Evolutionary conservation across 139 green algal species (phyloP).

Genomic region (Asterochloris sp.): DNA sequence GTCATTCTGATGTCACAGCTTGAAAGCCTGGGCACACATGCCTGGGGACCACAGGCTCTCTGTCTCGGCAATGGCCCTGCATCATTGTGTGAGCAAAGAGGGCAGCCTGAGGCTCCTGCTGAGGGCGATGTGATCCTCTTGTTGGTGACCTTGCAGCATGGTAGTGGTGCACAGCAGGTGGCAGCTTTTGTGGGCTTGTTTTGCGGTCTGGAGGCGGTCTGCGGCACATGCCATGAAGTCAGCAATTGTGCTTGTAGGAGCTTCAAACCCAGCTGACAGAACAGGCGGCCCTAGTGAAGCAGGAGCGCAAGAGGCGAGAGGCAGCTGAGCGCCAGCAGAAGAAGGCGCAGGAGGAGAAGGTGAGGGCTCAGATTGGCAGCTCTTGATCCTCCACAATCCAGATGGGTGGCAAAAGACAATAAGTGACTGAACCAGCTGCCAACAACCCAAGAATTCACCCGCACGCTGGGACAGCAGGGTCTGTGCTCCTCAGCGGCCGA

Average conservation of each 20-base stretch:
- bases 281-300: background rate
- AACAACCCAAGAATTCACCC: background rate
- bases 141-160: background rate
- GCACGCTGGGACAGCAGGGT: background rate
- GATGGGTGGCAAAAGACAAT: background rate
- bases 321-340: slow-evolving; percentile 1
- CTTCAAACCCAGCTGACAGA: background rate
- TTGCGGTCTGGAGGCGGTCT: background rate
- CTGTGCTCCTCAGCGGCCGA: background rate
- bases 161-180: background rate
- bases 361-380: background rate
- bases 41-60: too few species aligned
- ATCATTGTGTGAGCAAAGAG: background rate
- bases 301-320: slow-evolving; percentile 14
- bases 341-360: slow-evolving; percentile 4
- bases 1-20: too few species aligned
- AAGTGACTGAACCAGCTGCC: background rate
- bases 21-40: too few species aligned
- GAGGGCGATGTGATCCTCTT: background rate
- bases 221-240: too few species aligned
- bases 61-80: background rate
- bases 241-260: background rate
- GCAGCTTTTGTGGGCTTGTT: background rate
- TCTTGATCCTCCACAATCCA: background rate
- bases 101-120: background rate